These are phyloP conservation scores for Lichenothelia convexa DNA, from an alignment of 495 filamentous ascomycete species.

Conservation along the genomic window DNA sequence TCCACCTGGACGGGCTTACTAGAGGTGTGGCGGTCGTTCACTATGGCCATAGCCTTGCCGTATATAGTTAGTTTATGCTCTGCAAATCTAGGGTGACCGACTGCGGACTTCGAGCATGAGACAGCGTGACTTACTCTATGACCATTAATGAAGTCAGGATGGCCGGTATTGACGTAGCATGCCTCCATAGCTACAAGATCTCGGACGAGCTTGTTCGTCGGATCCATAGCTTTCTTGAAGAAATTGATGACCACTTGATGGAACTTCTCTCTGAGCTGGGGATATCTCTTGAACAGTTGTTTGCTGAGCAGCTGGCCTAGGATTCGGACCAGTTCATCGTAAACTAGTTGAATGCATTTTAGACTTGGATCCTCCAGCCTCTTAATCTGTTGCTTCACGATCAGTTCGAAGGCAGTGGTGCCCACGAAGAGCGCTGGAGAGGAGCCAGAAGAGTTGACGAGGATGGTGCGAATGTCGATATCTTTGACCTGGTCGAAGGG, in stretches of 20 bases:
- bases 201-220: slow-evolving; percentile 87
- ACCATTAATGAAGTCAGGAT: slow-evolving; percentile 95
- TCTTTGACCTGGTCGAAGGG: slow-evolving; percentile 97
- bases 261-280: slow-evolving; percentile 87
- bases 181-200: slow-evolving; percentile 92
- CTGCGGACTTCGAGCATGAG: not conserved
- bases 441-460: slow-evolving; percentile 93
- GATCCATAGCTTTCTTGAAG: slow-evolving; percentile 95
- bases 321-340: slow-evolving; percentile 94
- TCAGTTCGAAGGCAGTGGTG: slow-evolving; percentile 91
- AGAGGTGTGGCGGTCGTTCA: slow-evolving; percentile 71
- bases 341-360: slow-evolving; percentile 93
- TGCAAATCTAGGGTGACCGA: too few relatives aligned
- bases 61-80: too few relatives aligned
- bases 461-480: slow-evolving; percentile 86
- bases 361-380: slow-evolving; percentile 88
- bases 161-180: slow-evolving; percentile 95
- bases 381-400: slow-evolving; percentile 98
- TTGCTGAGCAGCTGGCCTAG: slow-evolving; percentile 78
- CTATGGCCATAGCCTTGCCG: slow-evolving; percentile 68
- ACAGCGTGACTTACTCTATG: slow-evolving; percentile 41
- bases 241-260: slow-evolving; percentile 85
- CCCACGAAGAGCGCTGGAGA: slow-evolving; percentile 96
- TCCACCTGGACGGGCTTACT: slow-evolving; percentile 89
- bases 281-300: slow-evolving; percentile 80